phyloP scores from a whole-genome alignment of 2,329 filamentous ascomycete genomes.

The Emergomyces africanus region DNA sequence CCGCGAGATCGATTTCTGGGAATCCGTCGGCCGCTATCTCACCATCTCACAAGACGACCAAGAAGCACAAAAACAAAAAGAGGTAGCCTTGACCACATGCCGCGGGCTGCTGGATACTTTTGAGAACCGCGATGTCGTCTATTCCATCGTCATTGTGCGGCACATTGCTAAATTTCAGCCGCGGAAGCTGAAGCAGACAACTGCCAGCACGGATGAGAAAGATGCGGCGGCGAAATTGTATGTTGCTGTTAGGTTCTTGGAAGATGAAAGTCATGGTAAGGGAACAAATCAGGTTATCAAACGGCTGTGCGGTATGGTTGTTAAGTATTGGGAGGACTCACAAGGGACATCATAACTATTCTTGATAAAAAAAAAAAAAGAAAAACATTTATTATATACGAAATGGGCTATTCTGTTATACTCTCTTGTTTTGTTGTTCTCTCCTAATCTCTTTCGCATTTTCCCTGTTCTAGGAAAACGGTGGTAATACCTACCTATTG shows the following conservation, averaged over 20 bases:
- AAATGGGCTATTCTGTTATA: not conserved
- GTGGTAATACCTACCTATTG: not conserved
- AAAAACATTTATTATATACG: too few relatives aligned
- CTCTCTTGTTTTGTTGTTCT: not conserved
- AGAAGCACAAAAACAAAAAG: constrained; percentile 43
- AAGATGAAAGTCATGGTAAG: constrained; percentile 51
- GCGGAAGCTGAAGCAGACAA: constrained; percentile 41
- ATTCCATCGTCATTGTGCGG: constrained; percentile 71
- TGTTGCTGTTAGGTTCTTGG: constrained; percentile 57
- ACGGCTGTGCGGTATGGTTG: constrained; percentile 55
- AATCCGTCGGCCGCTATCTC: constrained; percentile 59
- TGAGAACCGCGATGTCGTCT: constrained; percentile 82
- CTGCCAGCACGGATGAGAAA: constrained; percentile 49
- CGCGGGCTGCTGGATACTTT: constrained; percentile 62
- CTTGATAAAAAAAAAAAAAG: too few relatives aligned
- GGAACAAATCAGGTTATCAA: constrained; percentile 63
- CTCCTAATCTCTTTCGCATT: not conserved
- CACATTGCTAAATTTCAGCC: constrained; percentile 49
- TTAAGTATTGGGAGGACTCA: constrained; percentile 37
- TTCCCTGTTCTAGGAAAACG: not conserved
- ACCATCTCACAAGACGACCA: constrained; percentile 50
- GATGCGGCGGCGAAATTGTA: constrained; percentile 54
- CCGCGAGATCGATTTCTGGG: constrained; percentile 73
- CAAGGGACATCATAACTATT: not conserved
- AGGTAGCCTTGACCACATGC: constrained; percentile 52